Percentiles rank a stretch among this genome's conserved stretches.
Conservation (phyloP, 129 eudicot species). For the Ambrosia trifida region DNA sequence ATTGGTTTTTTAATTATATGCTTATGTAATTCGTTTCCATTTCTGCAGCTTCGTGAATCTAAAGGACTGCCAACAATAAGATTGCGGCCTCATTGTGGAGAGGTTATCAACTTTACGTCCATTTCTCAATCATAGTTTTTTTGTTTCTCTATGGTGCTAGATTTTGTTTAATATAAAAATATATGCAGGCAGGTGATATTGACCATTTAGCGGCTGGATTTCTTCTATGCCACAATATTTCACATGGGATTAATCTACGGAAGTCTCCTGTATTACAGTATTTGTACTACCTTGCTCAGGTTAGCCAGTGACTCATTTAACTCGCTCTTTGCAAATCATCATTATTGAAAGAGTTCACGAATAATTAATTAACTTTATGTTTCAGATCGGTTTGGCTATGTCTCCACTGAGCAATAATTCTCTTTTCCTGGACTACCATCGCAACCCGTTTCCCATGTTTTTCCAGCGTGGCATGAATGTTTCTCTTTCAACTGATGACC, state of each 20-base stretch:
- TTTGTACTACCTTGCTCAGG: slow-evolving; percentile 98
- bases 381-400: slow-evolving; percentile 91
- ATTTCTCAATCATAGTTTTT: slow-evolving; percentile 18
- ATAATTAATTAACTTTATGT: background rate
- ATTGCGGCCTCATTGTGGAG: slow-evolving; percentile 97
- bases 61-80: slow-evolving; percentile 93
- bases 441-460: slow-evolving; percentile 93
- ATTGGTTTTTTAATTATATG: background rate
- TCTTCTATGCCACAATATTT: slow-evolving; percentile 89
- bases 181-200: slow-evolving; percentile 90
- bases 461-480: slow-evolving; percentile 98
- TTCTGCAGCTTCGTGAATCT: slow-evolving; percentile 91
- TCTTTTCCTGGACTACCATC: slow-evolving; percentile 89
- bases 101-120: slow-evolving; percentile 46
- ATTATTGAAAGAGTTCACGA: background rate
- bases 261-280: slow-evolving; percentile 94
- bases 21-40: background rate
- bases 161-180: background rate
- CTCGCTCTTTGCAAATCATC: background rate
- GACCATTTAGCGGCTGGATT: slow-evolving; percentile 99
- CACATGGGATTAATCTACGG: slow-evolving; percentile 93
- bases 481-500: slow-evolving; percentile 90
- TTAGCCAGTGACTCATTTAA: slow-evolving; percentile 18
- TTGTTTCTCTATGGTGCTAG: background rate
- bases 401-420: slow-evolving; percentile 98